Percentiles rank a stretch among this genome's conserved stretches.
Conservation (phyloP, 2,329 filamentous ascomycete genomes). For the Fusarium tjaetaba region DNA sequence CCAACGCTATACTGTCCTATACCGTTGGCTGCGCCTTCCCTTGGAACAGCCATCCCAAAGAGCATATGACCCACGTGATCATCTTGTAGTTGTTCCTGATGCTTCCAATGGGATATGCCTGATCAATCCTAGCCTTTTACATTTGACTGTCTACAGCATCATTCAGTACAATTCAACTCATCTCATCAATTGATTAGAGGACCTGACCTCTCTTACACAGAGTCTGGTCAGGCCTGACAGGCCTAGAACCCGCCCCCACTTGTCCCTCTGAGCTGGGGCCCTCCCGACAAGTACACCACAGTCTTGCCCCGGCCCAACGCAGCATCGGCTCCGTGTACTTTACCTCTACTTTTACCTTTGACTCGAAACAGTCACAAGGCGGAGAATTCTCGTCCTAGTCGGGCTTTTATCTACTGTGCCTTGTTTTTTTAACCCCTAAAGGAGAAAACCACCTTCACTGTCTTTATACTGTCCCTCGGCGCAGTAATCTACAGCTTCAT, state of each 20-base stretch:
- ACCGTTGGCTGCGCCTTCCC: slow-evolving; percentile 14
- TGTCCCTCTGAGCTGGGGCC: slow-evolving; percentile 21
- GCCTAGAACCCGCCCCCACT: slow-evolving; percentile 16
- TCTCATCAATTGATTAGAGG: slow-evolving; percentile 3
- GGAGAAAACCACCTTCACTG: background rate
- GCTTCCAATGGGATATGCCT: background rate
- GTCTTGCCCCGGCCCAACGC: slow-evolving; percentile 28
- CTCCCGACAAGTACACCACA: background rate
- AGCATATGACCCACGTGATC: slow-evolving; percentile 34
- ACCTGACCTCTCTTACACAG: slow-evolving; percentile 17
- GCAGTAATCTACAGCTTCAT: slow-evolving; percentile 14
- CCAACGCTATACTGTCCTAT: background rate
- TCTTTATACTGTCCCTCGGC: background rate
- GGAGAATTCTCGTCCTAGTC: slow-evolving; percentile 21
- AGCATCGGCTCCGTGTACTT: slow-evolving; percentile 23
- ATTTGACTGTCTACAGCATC: background rate
- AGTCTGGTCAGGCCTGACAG: slow-evolving; percentile 1
- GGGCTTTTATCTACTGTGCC: background rate
- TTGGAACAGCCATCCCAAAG: background rate
- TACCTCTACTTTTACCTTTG: background rate
- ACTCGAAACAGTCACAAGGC: slow-evolving; percentile 22
- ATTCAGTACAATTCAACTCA: background rate
- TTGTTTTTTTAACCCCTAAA: background rate
- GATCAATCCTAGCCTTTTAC: background rate
- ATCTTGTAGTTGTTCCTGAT: slow-evolving; percentile 3